Evolutionary conservation across 2,329 filamentous ascomycete species (phyloP).

Genomic region (Phialophora tarda): DNA sequence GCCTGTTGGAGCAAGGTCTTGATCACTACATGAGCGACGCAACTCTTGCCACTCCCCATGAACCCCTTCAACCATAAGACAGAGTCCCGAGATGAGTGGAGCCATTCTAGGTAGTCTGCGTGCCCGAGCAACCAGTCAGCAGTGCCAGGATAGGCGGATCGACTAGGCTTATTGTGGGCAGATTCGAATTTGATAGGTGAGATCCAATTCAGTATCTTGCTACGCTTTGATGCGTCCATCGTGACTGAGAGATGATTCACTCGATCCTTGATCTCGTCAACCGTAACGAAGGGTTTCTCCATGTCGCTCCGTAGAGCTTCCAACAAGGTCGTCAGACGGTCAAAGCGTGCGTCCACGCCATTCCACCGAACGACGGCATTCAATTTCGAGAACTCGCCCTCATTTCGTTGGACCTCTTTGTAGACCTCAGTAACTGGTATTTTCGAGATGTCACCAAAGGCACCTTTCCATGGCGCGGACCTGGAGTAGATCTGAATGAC

Average conservation of each 20-base stretch:
- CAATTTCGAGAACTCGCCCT: background rate
- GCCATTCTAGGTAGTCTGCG: background rate
- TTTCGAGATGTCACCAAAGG: background rate
- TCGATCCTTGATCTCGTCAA: background rate
- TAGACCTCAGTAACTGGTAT: background rate
- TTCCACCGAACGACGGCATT: background rate
- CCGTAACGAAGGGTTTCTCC: background rate
- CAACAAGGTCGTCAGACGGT: background rate
- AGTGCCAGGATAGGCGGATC: background rate
- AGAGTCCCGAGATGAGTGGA: background rate
- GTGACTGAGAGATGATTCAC: background rate
- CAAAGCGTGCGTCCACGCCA: background rate
- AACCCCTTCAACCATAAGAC: background rate
- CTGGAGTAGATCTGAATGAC: background rate
- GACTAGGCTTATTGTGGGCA: background rate
- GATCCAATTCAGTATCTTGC: background rate
- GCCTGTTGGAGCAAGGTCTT: background rate
- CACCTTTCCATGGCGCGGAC: background rate
- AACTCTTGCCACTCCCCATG: background rate
- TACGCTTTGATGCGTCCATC: background rate
- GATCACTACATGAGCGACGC: background rate
- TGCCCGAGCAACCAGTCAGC: background rate
- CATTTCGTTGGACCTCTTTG: background rate
- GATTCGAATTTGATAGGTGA: conserved; percentile 2
- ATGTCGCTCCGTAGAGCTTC: background rate